phyloP scores from a whole-genome alignment of 768 basidiomycete species.

The Russula sp. region DNA sequence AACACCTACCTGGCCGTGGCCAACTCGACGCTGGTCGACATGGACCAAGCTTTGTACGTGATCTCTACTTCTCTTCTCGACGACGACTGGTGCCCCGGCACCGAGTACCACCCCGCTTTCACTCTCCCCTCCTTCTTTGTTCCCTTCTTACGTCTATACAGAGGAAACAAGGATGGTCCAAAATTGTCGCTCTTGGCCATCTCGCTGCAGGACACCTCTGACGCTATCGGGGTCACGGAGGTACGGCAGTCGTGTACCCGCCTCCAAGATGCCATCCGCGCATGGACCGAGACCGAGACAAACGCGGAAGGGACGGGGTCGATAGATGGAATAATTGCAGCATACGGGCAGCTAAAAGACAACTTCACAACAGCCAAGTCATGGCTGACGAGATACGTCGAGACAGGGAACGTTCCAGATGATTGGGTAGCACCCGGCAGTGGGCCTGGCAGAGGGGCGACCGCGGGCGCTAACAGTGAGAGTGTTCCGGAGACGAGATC shows the following conservation, averaged over 20 bases:
- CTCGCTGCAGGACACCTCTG: constrained; percentile 16
- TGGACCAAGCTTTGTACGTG: constrained; percentile 14
- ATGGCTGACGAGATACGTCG: constrained; percentile 9
- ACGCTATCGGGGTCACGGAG: constrained; percentile 6
- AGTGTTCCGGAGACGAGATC: not conserved
- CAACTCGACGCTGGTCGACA: constrained; percentile 7
- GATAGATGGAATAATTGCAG: constrained; percentile 2
- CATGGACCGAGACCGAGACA: not conserved
- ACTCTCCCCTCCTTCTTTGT: not conserved
- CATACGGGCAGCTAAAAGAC: not conserved
- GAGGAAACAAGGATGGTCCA: not conserved
- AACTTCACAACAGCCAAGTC: constrained; percentile 3
- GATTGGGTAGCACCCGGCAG: not conserved
- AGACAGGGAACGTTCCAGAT: constrained; percentile 11
- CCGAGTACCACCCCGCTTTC: not conserved
- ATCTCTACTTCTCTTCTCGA: not conserved
- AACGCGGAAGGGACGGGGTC: not conserved
- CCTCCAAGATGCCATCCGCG: not conserved
- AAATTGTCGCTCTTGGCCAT: not conserved
- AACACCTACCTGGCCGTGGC: constrained; percentile 8
- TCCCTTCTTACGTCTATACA: not conserved
- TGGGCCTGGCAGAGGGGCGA: not conserved
- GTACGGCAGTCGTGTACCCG: constrained; percentile 9
- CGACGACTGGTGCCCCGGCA: not conserved
- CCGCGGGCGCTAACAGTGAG: too few species aligned